Percentiles rank a stretch among this genome's conserved stretches.
Evolutionary conservation across 345 rosid genomes (phyloP).

Genomic region (Trapa bicornis): DNA sequence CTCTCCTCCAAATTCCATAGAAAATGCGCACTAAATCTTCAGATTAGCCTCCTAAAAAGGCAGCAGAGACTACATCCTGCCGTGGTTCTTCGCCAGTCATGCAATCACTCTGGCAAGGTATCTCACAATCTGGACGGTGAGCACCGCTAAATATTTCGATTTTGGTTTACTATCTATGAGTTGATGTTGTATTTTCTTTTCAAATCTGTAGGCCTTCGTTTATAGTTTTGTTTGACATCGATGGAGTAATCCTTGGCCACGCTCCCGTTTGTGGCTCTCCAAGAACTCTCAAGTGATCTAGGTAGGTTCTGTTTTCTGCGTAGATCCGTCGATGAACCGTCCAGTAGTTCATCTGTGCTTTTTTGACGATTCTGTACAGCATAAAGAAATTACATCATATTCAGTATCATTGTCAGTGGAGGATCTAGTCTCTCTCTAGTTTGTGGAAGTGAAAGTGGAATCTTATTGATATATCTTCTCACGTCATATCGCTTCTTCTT

Average conservation of each 20-base stretch:
- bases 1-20: background rate
- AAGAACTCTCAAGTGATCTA: slow-evolving; percentile 28
- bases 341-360: background rate
- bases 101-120: slow-evolving; percentile 22
- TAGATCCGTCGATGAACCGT: background rate
- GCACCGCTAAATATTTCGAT: background rate
- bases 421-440: background rate
- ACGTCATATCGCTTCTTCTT: background rate
- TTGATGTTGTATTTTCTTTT: background rate
- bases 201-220: slow-evolving; percentile 29
- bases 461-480: background rate
- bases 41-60: slow-evolving; percentile 7
- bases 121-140: slow-evolving; percentile 19
- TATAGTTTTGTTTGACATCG: slow-evolving; percentile 82
- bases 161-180: background rate
- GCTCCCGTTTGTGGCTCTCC: slow-evolving; percentile 65
- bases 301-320: background rate
- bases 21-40: slow-evolving; percentile 3
- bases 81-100: slow-evolving; percentile 9
- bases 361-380: background rate
- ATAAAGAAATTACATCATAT: background rate
- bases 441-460: background rate
- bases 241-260: slow-evolving; percentile 69
- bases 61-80: slow-evolving; percentile 8
- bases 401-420: background rate